A percentile compares a stretch with the other conserved stretches of the same genome.
These are phyloP conservation scores for Scheffersomyces quercinus DNA, from an alignment of 1,139 yeast genomes.

Conservation along the genomic window DNA sequence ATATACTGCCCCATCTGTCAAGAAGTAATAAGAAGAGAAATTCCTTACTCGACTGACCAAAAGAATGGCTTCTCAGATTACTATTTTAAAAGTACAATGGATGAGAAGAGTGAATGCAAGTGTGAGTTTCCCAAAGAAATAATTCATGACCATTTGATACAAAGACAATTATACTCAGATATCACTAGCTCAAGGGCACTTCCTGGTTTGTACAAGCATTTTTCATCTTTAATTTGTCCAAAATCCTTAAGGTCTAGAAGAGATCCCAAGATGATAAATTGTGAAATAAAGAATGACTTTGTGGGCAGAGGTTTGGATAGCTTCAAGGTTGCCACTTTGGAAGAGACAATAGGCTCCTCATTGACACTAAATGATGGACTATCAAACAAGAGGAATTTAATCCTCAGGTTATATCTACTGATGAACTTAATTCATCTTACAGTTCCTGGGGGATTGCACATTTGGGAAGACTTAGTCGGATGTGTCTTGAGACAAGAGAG, in stretches of 20 bases:
- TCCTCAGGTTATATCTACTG: slow-evolving; percentile 16
- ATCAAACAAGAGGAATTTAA: background rate
- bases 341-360: background rate
- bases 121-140: slow-evolving; percentile 6
- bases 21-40: slow-evolving; percentile 6
- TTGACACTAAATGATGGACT: background rate
- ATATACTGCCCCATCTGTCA: slow-evolving; percentile 22
- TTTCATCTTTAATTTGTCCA: slow-evolving; percentile 9
- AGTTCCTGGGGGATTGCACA: slow-evolving; percentile 12
- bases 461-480: slow-evolving; percentile 32
- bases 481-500: slow-evolving; percentile 32
- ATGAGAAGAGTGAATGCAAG: slow-evolving; percentile 3
- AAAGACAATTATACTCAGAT: slow-evolving; percentile 25
- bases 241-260: slow-evolving; percentile 2
- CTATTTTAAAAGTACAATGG: slow-evolving; percentile 9
- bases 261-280: slow-evolving; percentile 4
- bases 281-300: slow-evolving; percentile 3
- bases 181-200: slow-evolving; percentile 7
- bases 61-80: slow-evolving; percentile 25
- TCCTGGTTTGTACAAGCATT: slow-evolving; percentile 14
- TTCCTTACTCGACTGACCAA: slow-evolving; percentile 15
- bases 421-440: slow-evolving; percentile 23
- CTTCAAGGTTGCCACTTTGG: slow-evolving; percentile 1
- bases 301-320: background rate
- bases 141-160: slow-evolving; percentile 21